Percentiles rank a stretch among this genome's conserved stretches.
Conservation (phyloP, 139 green algal species). For the Coelastrella sp. region DNA sequence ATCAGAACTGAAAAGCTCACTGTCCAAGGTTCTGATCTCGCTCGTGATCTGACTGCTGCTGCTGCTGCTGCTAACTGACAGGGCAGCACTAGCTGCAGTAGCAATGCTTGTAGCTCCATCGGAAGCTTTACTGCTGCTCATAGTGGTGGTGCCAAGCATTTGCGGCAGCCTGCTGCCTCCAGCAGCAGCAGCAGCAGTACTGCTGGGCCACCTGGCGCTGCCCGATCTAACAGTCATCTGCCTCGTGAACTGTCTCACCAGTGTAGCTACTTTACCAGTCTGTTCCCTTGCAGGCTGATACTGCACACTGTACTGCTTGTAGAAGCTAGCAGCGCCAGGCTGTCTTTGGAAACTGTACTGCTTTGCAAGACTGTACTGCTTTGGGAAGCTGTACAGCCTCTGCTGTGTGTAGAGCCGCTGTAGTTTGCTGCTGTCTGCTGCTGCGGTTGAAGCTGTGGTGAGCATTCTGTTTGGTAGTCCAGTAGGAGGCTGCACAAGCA, state of each 20-base stretch:
- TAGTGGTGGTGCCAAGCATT: not conserved
- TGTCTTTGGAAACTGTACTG: not conserved
- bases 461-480: not conserved
- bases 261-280: not conserved
- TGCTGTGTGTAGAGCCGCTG: not conserved
- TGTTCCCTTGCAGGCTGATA: not conserved
- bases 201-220: not conserved
- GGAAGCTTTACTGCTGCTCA: not conserved
- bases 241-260: not conserved
- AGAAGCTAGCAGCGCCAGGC: not conserved
- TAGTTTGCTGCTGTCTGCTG: not conserved
- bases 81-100: not conserved
- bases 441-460: not conserved
- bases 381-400: not conserved
- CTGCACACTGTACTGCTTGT: not conserved
- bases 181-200: not conserved
- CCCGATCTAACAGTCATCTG: not conserved
- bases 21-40: not conserved
- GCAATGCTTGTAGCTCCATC: not conserved
- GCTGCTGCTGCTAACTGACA: not conserved
- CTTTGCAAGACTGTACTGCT: not conserved
- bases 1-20: not conserved
- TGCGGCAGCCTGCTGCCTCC: not conserved
- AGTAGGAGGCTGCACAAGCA: not conserved
- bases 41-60: not conserved